phyloP scores from a whole-genome alignment of 2,329 filamentous ascomycete genomes.

The Hymenoscyphus salicellus region DNA sequence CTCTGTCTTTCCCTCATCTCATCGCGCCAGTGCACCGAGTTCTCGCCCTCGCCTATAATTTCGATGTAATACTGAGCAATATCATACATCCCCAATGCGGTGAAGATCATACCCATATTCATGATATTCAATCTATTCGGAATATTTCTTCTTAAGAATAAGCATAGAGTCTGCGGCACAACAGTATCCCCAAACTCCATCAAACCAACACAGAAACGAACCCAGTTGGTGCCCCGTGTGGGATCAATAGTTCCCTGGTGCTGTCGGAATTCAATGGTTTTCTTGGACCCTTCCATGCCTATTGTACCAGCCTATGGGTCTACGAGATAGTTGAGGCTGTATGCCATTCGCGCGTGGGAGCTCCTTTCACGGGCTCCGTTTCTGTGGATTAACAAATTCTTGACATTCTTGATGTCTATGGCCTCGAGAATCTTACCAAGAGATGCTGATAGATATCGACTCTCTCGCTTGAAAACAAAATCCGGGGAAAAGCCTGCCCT shows the following conservation, averaged over 20 bases:
- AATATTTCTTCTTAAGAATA: background rate
- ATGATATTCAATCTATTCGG: background rate
- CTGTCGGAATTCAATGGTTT: constrained; percentile 25
- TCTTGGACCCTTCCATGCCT: background rate
- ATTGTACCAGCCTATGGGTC: background rate
- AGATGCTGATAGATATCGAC: background rate
- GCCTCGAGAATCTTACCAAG: background rate
- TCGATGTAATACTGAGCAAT: background rate
- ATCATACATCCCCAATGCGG: background rate
- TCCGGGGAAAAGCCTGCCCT: background rate
- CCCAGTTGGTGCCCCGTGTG: constrained; percentile 15
- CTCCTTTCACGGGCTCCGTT: too few relatives aligned
- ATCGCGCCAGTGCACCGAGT: background rate
- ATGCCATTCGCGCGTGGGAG: background rate
- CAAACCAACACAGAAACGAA: constrained; percentile 6
- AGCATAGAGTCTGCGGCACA: background rate
- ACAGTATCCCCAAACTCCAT: constrained; percentile 9
- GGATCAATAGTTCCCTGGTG: constrained; percentile 20
- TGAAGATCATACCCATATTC: background rate
- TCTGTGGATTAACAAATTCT: background rate
- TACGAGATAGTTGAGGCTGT: background rate
- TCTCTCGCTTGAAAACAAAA: background rate
- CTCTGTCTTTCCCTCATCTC: background rate
- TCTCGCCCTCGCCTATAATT: background rate
- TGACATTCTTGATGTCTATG: background rate